Evolutionary conservation across 768 basidiomycete species (phyloP).

Genomic region (Podaxis rugospora): DNA sequence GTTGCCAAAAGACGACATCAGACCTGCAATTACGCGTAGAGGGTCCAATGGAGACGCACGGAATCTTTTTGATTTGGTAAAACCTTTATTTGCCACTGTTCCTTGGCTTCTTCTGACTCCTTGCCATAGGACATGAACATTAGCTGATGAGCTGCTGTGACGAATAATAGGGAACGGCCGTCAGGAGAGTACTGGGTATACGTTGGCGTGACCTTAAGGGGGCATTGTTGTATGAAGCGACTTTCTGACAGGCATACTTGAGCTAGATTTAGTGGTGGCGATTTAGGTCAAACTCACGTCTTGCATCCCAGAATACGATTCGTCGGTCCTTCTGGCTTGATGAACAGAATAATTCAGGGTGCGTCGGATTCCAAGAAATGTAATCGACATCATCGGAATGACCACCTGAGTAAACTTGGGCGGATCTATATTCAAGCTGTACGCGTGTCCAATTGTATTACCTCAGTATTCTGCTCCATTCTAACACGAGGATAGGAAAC

Average conservation of each 20-base stretch:
- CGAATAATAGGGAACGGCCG: constrained; percentile 60
- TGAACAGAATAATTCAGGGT: constrained; percentile 78
- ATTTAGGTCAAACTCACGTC: constrained; percentile 46
- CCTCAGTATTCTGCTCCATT: background rate
- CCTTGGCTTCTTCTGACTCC: constrained; percentile 44
- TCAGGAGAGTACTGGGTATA: constrained; percentile 72
- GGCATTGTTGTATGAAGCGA: constrained; percentile 57
- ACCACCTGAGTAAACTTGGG: constrained; percentile 61
- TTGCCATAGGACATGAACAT: constrained; percentile 58
- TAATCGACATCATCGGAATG: constrained; percentile 81
- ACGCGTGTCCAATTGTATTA: background rate
- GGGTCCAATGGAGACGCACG: constrained; percentile 23
- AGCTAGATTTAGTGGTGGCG: background rate
- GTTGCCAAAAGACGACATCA: constrained; percentile 22
- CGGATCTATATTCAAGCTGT: constrained; percentile 69
- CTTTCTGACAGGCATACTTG: constrained; percentile 45
- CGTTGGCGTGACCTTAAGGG: constrained; percentile 55
- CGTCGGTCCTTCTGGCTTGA: constrained; percentile 72
- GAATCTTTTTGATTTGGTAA: constrained; percentile 44
- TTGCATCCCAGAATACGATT: constrained; percentile 81
- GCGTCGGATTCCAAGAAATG: constrained; percentile 80
- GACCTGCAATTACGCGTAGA: background rate
- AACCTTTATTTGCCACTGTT: constrained; percentile 30
- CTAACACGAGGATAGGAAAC: constrained; percentile 18
- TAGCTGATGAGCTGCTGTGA: constrained; percentile 55